A percentile compares a stretch with the other conserved stretches of the same genome.
These are phyloP conservation scores for Colletotrichum tropicale DNA, from an alignment of 2,329 filamentous ascomycete species.

Conservation along the genomic window DNA sequence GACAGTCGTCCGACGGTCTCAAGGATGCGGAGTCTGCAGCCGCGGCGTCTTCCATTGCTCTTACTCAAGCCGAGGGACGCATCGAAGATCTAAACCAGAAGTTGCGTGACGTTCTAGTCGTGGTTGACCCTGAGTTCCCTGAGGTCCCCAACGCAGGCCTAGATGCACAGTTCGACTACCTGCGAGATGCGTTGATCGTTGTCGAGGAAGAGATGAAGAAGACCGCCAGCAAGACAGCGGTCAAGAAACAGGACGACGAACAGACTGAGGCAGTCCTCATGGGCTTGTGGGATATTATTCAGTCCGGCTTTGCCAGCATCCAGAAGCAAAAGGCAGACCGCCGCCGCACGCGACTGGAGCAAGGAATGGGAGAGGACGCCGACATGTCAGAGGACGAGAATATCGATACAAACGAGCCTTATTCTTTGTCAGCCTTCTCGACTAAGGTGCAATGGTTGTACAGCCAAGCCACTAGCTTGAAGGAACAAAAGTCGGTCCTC, in stretches of 20 bases:
- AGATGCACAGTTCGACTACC: slow-evolving; percentile 71
- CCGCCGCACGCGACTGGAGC: slow-evolving; percentile 56
- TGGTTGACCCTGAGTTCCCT: slow-evolving; percentile 52
- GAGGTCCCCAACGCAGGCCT: slow-evolving; percentile 66
- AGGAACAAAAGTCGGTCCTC: slow-evolving; percentile 88
- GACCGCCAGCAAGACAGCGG: slow-evolving; percentile 30
- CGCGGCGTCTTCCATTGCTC: slow-evolving; percentile 23
- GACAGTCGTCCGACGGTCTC: slow-evolving; percentile 27
- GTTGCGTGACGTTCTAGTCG: slow-evolving; percentile 62
- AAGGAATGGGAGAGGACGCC: slow-evolving; percentile 63
- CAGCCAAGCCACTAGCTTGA: slow-evolving; percentile 74
- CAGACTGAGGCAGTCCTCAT: slow-evolving; percentile 62
- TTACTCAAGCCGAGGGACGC: slow-evolving; percentile 55
- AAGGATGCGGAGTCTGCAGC: slow-evolving; percentile 27
- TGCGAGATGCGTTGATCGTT: slow-evolving; percentile 64
- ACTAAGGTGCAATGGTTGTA: slow-evolving; percentile 81
- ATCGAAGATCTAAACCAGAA: slow-evolving; percentile 68
- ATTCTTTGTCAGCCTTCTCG: slow-evolving; percentile 78
- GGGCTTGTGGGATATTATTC: slow-evolving; percentile 63
- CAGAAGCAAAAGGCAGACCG: slow-evolving; percentile 59
- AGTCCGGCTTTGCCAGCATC: slow-evolving; percentile 59
- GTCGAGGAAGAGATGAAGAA: slow-evolving; percentile 49
- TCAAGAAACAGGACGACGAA: slow-evolving; percentile 45
- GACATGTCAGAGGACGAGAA: slow-evolving; percentile 67
- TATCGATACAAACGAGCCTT: slow-evolving; percentile 62